Percentiles rank a stretch among this genome's conserved stretches.
Conservation (phyloP, 2,329 filamentous ascomycete genomes). For the Pseudogymnoascus sp. region DNA sequence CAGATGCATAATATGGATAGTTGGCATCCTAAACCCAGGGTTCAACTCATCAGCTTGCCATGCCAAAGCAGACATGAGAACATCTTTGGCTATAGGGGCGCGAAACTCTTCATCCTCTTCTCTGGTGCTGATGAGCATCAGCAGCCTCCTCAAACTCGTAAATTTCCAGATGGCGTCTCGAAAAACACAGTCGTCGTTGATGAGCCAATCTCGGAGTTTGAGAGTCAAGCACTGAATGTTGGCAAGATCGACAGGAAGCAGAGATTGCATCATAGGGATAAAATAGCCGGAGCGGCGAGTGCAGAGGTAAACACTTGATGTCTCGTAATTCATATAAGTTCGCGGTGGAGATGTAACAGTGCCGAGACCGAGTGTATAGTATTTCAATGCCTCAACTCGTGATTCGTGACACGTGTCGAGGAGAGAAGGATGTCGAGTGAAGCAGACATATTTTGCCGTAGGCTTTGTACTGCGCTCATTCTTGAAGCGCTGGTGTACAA, state of each 20-base stretch:
- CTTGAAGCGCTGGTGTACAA: conserved; percentile 25
- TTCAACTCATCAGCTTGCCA: not conserved
- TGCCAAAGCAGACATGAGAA: not conserved
- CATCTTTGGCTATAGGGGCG: not conserved
- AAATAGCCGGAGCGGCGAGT: not conserved
- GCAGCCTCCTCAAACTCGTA: not conserved
- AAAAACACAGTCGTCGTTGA: conserved; percentile 1
- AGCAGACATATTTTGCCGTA: conserved; percentile 9
- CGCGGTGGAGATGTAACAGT: not conserved
- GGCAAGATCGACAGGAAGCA: not conserved
- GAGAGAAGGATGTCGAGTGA: conserved; percentile 6
- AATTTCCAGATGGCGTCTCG: conserved; percentile 4
- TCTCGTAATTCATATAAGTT: not conserved
- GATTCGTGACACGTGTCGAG: not conserved
- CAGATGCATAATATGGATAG: not conserved
- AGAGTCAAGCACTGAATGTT: not conserved
- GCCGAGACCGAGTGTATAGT: not conserved
- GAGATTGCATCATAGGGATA: not conserved
- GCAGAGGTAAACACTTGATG: not conserved
- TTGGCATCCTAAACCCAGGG: not conserved
- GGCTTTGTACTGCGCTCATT: conserved; percentile 24
- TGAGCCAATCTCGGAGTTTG: not conserved
- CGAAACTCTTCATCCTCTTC: not conserved
- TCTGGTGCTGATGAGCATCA: not conserved
- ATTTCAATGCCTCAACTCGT: not conserved